Evolutionary conservation across 768 basidiomycete species (phyloP), one percentile per base, ranked within the genome.

Genomic region (Panellus pusillus): DNA sequence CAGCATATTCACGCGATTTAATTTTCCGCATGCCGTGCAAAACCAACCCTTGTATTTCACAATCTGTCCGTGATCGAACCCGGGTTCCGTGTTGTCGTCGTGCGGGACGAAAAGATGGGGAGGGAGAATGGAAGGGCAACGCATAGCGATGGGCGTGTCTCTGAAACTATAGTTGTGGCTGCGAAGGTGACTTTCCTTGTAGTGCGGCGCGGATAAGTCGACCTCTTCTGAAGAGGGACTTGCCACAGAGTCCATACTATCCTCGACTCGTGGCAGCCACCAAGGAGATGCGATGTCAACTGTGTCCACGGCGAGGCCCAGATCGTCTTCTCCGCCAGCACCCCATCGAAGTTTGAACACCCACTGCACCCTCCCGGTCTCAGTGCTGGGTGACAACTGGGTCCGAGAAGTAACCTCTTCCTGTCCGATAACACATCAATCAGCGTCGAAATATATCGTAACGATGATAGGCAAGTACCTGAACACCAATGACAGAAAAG

Each of bases 341-440:
- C 70, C 70, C 82, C 82, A 83, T 44, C 70, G 61, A 24, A 80
- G 69, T n/a, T 65, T 68, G 38, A 82, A 68, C 39, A 58, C 61
- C 81, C 81, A 83, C 43, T 72, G 55, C 6, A 80, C 72, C 19
- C 53, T 64, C 7, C 77, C 77, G 40, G 61, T 39, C 1, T 62
- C 27, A 31, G 54, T 44, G 32, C 49, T 46, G 41, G 32, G 19
- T 20, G 37, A 51, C 38, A 3, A 39, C 24, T 29, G 38, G 32
- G 20, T 17, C 36, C 28, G 38, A 32, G 42, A 44, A 29, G 56
- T 29, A 24, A 53, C 46, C 13, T 55, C 50, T 60, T 70, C 68
- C 67, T 69, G 53, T 55, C 24, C 36, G 28, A 27, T 29, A 35
- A 24, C 24, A 39, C 24, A 45, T 27, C 42, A 42, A 20, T 50